Evolutionary conservation across 2,329 filamentous ascomycete genomes (phyloP), one percentile per base, ranked within the genome.

Genomic region (Hymenoscyphus infarciens): DNA sequence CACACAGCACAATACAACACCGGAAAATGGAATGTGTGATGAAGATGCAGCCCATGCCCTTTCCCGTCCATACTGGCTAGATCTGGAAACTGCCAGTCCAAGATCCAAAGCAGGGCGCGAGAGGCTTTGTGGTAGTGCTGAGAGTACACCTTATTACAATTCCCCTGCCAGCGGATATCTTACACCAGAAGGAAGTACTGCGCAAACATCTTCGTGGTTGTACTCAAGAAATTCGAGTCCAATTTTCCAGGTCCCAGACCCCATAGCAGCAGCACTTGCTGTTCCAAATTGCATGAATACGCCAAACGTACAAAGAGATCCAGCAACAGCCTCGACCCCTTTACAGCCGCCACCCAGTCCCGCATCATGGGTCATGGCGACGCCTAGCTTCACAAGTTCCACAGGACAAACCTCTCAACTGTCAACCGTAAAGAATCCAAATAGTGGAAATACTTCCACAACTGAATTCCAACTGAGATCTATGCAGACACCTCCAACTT

Each of bases 81-180:
- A 55, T 5, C 15, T 19, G 6, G 33, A 49, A 56, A 42, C 10
- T 15, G 19, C 8, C 22, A 60, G 52, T 16, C 38, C 27, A 5
- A 55, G 19, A 16, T 19, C 11, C 59, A 54, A 39, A 22, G 2
- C 5, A 22, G 22, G 27, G 6, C 25, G 5, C 5, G 60, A 22
- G 11, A 27, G 19, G 15, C n/a, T n/a, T 27, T 52, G 38, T 5
- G 57, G 61, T 45, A 73, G 68, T 31, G 67, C 64, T 25, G 66
- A 70, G 22, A 65, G 66, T 42, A 63, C 54, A 25, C 60, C 61
- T 5, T 65, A 66, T 22, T 70, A 65, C 56, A 72, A 70, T 16
- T 66, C 71, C 5, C 69, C 70, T 5, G 57, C 49, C n/a, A 70
- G 65, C 58, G 64, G 64, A 5, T 35, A 35, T 38, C 25, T 62